These are phyloP conservation scores for Citrus mangshanensis DNA, from an alignment of 345 rosid genomes.

Conservation along the genomic window DNA sequence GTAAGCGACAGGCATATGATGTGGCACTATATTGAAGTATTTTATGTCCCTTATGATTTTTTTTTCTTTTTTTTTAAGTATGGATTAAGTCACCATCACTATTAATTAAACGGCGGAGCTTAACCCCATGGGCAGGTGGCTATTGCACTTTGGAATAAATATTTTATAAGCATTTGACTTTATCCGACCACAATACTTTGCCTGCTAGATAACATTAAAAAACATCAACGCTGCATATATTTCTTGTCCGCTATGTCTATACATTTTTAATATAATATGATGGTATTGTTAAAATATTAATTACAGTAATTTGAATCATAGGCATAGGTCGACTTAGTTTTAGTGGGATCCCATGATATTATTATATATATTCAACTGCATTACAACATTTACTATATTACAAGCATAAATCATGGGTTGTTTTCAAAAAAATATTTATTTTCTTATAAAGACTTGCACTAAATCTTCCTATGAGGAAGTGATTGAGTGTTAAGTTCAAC, in stretches of 20 bases:
- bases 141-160: background rate
- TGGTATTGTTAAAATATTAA: background rate
- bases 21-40: no score
- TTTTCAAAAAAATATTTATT: no score
- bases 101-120: no score
- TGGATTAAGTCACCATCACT: no score
- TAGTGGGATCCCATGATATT: background rate
- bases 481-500: no score
- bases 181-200: background rate
- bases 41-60: no score
- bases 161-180: background rate
- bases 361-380: background rate
- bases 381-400: no score
- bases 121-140: background rate
- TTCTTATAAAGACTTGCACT: no score
- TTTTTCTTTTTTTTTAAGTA: fast-evolving
- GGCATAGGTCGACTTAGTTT: background rate
- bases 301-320: background rate
- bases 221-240: background rate
- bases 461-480: no score
- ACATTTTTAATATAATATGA: background rate
- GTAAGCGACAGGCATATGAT: no score
- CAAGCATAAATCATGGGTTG: no score
- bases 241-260: background rate
- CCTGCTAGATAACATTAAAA: background rate